Percentiles rank a stretch among this genome's conserved stretches.
phyloP scores from a whole-genome alignment of 768 basidiomycete species.

The Guyanaporus albipodus region DNA sequence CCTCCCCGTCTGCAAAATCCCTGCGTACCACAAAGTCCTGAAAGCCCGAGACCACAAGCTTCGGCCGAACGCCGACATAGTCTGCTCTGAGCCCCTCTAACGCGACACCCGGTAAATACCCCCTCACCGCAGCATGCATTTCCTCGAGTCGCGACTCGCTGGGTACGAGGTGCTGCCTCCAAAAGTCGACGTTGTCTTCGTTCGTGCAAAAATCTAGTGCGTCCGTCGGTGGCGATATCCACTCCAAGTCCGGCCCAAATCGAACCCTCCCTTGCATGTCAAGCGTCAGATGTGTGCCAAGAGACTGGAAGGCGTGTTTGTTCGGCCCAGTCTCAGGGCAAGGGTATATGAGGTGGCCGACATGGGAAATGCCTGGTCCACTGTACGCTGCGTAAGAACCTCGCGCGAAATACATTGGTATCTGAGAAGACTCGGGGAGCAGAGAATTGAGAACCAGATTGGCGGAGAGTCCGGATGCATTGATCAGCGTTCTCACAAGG shows the following conservation, averaged over 20 bases:
- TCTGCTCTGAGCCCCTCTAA: conserved; percentile 68
- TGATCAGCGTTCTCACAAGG: conserved; percentile 73
- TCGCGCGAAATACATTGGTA: conserved; percentile 76
- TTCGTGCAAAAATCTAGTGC: conserved; percentile 26
- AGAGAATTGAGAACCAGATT: conserved; percentile 69
- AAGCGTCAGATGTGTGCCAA: conserved; percentile 90
- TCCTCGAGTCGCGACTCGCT: conserved; percentile 54
- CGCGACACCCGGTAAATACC: conserved; percentile 65
- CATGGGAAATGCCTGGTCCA: conserved; percentile 65
- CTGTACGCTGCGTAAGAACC: conserved; percentile 88
- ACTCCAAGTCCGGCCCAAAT: conserved; percentile 93
- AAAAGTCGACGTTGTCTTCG: conserved; percentile 65
- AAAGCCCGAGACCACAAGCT: conserved; percentile 80
- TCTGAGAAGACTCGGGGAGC: conserved; percentile 48
- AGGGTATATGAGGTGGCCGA: conserved; percentile 86
- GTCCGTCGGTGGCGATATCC: conserved; percentile 56
- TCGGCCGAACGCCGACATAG: conserved; percentile 85
- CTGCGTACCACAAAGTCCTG: conserved; percentile 77
- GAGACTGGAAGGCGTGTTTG: conserved; percentile 68
- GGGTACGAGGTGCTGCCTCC: conserved; percentile 63
- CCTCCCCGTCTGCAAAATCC: conserved; percentile 50
- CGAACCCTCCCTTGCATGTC: conserved; percentile 80
- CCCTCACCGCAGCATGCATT: conserved; percentile 70
- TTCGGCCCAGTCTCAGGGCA: conserved; percentile 66
- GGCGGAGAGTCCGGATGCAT: conserved; percentile 74